Conservation (phyloP, 805 yeast genomes). For the Cyberlindnera bimundalis region DNA sequence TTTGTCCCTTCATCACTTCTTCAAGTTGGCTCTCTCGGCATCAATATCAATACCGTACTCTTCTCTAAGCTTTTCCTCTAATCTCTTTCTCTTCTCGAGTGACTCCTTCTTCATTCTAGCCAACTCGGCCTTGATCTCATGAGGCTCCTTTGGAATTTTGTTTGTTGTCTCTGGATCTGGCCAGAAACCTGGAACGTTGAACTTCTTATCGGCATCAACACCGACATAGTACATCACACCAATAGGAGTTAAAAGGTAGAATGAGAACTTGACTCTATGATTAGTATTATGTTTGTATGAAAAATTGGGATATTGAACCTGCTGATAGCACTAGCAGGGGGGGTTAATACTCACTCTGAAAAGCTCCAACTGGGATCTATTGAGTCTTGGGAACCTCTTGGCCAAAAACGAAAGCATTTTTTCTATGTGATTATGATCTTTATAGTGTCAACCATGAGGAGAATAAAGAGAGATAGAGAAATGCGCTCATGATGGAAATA, state of each 20-base stretch:
- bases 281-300: not conserved
- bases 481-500: not conserved
- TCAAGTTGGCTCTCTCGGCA: conserved; percentile 38
- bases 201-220: conserved; percentile 80
- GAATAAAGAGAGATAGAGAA: not conserved
- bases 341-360: conserved; percentile 37
- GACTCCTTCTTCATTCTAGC: conserved; percentile 82
- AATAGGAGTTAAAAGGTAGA: conserved; percentile 82
- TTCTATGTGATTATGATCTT: not conserved
- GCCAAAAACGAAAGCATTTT: conserved; percentile 8
- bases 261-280: conserved; percentile 69
- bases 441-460: not conserved
- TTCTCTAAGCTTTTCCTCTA: conserved; percentile 68
- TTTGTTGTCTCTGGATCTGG: conserved; percentile 93
- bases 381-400: conserved; percentile 27
- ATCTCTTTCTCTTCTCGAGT: conserved; percentile 63
- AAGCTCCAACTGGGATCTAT: conserved; percentile 51
- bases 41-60: conserved; percentile 60
- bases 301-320: not conserved
- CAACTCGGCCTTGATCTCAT: conserved; percentile 85
- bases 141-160: conserved; percentile 89
- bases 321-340: not conserved
- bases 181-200: conserved; percentile 93
- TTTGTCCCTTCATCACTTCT: conserved; percentile 15
- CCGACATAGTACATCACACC: conserved; percentile 94